Evolutionary conservation across 2,329 filamentous ascomycete genomes (phyloP), one percentile per base, ranked within the genome.

Genomic region (Thielaviopsis populi): DNA sequence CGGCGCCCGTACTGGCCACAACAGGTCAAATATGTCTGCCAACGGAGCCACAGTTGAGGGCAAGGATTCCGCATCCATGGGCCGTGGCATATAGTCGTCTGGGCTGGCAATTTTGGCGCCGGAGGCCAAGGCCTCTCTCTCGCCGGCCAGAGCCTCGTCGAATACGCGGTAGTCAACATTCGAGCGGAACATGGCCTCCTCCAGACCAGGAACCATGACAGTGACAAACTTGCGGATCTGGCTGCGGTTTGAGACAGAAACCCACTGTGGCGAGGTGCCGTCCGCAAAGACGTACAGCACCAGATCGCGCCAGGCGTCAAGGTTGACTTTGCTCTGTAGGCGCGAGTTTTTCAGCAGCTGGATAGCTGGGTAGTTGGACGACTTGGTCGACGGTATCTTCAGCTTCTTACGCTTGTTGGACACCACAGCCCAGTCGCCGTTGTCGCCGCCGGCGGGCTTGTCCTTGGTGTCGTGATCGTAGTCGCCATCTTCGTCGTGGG

Each of bases 181-280:
- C 13, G 82, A 79, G 72, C 87, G 83, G 75, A 97, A 95, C 88
- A 97, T 94, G 67, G 84, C 87, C 70, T 89, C 83, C 71, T 97
- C 92, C 27, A 99, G 76, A 0, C 94, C 94, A 11, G 94, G 94
- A 11, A 96, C 85, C 88, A 96, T 92, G 68, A 99, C 77, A 48
- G 89, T 83, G 37, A 97, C 91, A 37, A 95, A 87, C 75, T 94
- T 95, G 67, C 83, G 77, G 69, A 88, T 84, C 65, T 84, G 78
- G 5, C 82, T 80, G 56, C 85, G 79, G 69, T 87, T 80, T 66
- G 77, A 77, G 59, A 87, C 79, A 54, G 80, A 78, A 54, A 87
- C 78, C 82, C 85, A 88, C 69, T 85, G 81, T 15, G 85, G 85
- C 1, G 81, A 79, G 1, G 79, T 70, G 13, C 84, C 84, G 70